Evolutionary conservation across 768 basidiomycete species (phyloP).

Genomic region (Phaeotremella skinneri): DNA sequence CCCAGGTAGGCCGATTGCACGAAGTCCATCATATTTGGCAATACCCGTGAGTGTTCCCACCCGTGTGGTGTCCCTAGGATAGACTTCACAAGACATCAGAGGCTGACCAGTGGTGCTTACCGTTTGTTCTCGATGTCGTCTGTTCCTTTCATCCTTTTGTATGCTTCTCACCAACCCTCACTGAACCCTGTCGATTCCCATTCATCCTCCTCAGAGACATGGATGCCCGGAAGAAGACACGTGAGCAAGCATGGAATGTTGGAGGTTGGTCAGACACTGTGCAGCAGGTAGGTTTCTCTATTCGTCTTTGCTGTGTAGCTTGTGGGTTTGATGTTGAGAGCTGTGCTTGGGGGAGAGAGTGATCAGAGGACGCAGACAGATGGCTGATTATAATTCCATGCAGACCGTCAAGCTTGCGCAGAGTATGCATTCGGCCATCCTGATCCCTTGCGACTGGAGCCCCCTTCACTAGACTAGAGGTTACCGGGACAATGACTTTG

Average conservation of each 20-base stretch:
- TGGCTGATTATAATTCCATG: neutral
- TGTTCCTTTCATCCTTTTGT: neutral
- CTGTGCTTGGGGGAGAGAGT: neutral
- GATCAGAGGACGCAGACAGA: neutral
- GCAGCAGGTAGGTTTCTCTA: slow-evolving; percentile 63
- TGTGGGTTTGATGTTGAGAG: neutral
- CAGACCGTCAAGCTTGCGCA: slow-evolving; percentile 86
- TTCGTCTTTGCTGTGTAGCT: neutral
- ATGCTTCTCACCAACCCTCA: neutral
- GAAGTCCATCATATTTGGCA: slow-evolving; percentile 96
- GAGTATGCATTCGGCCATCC: slow-evolving; percentile 81
- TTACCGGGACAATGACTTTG: neutral
- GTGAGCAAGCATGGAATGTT: slow-evolving; percentile 89
- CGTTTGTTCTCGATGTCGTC: too few species aligned
- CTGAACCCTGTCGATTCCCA: too few species aligned
- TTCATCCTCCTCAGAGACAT: slow-evolving; percentile 53
- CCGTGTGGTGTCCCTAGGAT: neutral
- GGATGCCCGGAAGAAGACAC: slow-evolving; percentile 73
- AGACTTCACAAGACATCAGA: neutral
- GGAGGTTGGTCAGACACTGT: slow-evolving; percentile 96
- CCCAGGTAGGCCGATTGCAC: slow-evolving; percentile 54
- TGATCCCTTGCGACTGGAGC: slow-evolving; percentile 54
- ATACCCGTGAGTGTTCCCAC: slow-evolving; percentile 65
- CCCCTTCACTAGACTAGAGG: slow-evolving; percentile 34
- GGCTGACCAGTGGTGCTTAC: too few species aligned